Evolutionary conservation across 2,329 filamentous ascomycete species (phyloP), one percentile per base, ranked within the genome.

Genomic region (Shiraia sp.): DNA sequence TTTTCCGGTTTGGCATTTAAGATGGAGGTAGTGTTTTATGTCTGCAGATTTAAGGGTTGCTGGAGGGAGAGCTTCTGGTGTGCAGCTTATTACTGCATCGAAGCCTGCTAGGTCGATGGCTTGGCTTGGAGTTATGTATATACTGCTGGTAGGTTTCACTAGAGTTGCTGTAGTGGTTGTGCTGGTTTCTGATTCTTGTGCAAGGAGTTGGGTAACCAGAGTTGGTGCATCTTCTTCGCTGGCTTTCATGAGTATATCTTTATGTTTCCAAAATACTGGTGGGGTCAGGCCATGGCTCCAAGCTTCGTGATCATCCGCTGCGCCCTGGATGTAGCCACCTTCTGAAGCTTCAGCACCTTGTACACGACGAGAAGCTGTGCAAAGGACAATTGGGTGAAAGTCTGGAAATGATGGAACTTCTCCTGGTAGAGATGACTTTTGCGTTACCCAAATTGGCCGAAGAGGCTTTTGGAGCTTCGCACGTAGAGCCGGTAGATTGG

Each of bases 301-400:
- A 55, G 88, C 89, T 74, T 99, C 93, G 10, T 87, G 89, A 66
- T 99, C 93, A 68, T 99, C 93, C 2, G 87, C 93, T 1, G 92
- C 92, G 36, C 93, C 93, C 70, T 97, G 93, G 45, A 99, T 86
- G 63, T 99, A 99, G 5, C 84, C 85, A 3, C 79, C 81, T 61
- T 86, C 83, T 19, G 81, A 81, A 54, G 81, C 75, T 64, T 92
- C 88, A 3, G 80, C 82, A 10, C 83, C 86, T 2, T 73, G 72
- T 1, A 90, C 83, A 12, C 86, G 79, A 23, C 84, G 79, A 1
- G 90, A 96, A 10, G 90, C 87, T 1, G 90, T 96, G 63, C 89
- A 93, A 61, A 93, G 88, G 15, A 97, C 79, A 2, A 97, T 73
- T 0, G 88, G 83, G 55, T 87, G 78, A 59, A 82, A 89, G 9